Conservation (phyloP, 2,329 filamentous ascomycete species). For the Aspergillus thermomutatus region DNA sequence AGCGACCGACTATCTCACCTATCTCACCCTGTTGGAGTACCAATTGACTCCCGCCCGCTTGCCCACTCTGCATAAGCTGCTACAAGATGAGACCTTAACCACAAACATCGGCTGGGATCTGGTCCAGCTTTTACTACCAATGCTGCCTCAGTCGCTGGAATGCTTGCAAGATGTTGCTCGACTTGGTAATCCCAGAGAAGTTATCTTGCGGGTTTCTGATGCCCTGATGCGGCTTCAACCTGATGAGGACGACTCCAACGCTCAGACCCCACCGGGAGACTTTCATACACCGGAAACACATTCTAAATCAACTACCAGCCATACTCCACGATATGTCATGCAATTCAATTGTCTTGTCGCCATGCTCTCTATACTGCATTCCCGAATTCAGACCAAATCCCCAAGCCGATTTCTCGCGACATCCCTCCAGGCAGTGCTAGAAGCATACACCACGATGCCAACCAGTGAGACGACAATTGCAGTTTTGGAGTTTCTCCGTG, state of each 20-base stretch:
- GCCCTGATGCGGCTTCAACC: slow-evolving; percentile 56
- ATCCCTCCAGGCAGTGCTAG: slow-evolving; percentile 59
- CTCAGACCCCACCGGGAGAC: not conserved
- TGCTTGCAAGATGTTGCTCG: slow-evolving; percentile 61
- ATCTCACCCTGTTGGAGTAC: slow-evolving; percentile 63
- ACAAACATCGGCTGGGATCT: slow-evolving; percentile 66
- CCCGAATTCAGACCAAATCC: slow-evolving; percentile 60
- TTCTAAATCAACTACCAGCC: slow-evolving; percentile 14
- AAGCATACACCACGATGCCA: slow-evolving; percentile 56
- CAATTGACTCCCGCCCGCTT: slow-evolving; percentile 58
- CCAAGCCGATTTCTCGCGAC: slow-evolving; percentile 64
- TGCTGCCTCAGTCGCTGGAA: slow-evolving; percentile 55
- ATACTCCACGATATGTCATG: slow-evolving; percentile 28
- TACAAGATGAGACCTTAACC: slow-evolving; percentile 60
- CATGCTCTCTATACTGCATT: slow-evolving; percentile 58
- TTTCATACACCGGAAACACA: not conserved
- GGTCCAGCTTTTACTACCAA: slow-evolving; percentile 58
- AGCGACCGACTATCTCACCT: slow-evolving; percentile 62
- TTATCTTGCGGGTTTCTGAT: slow-evolving; percentile 62
- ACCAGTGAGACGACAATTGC: slow-evolving; percentile 56
- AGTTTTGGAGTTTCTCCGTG: slow-evolving; percentile 56
- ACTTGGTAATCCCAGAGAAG: slow-evolving; percentile 62
- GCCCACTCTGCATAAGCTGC: slow-evolving; percentile 54
- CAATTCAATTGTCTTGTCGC: slow-evolving; percentile 43
- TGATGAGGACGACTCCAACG: slow-evolving; percentile 24